Percentiles rank a stretch among this genome's conserved stretches.
Evolutionary conservation across 306 rosid species (phyloP).

Genomic region (Pyrus betulifolia): DNA sequence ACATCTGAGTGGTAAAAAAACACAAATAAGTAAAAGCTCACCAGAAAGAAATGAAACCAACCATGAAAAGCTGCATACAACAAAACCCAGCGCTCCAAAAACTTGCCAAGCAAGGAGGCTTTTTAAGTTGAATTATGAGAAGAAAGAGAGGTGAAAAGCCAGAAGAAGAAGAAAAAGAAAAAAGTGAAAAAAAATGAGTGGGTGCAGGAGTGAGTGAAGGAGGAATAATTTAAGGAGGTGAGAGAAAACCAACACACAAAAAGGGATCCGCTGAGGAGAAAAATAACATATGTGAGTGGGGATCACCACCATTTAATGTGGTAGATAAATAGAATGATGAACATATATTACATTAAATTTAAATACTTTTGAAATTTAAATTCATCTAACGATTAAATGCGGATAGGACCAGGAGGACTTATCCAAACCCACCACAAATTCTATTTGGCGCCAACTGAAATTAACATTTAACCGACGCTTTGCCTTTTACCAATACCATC

Average conservation of each 20-base stretch:
- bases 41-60: slow-evolving; percentile 8
- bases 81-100: not conserved
- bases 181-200: not conserved
- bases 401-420: not conserved
- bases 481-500: not conserved
- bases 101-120: not conserved
- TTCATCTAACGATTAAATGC: not conserved
- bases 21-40: not conserved
- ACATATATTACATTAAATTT: too few species aligned
- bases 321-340: too few species aligned
- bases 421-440: not conserved
- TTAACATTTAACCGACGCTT: not conserved
- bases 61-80: slow-evolving; percentile 1
- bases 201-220: not conserved
- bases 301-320: too few species aligned
- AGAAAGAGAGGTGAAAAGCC: not conserved
- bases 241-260: not conserved
- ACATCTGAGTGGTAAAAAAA: not conserved
- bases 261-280: not conserved
- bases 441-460: slow-evolving; percentile 32
- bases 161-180: not conserved
- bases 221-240: not conserved
- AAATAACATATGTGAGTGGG: too few species aligned
- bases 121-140: not conserved
- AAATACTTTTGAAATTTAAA: too few species aligned